Base-by-base conservation (phyloP, 202 grass and related monocot species). In the Saccharum hybrid region DNA sequence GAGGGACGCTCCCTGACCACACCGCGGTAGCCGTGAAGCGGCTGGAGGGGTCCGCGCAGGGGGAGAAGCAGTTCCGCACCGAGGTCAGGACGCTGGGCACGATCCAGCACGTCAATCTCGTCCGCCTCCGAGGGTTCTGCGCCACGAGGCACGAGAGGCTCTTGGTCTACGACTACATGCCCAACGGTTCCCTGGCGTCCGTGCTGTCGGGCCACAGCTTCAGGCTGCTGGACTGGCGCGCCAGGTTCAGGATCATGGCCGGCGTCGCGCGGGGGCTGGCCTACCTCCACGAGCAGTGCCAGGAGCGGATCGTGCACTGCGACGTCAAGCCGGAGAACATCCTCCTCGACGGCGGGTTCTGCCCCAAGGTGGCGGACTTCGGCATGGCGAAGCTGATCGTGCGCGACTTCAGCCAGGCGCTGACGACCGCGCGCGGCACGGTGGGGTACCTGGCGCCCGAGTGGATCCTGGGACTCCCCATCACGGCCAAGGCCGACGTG, bases 311-410 rank as follows among this genome's bases (percentile, higher is more conserved):
- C 67, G 38, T 52, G 49, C 95, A 98, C 84, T 98, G 95, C 75
- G 95, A 98, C 79, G 90, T 98, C 31, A 98, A 98, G 80, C 95
- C 95, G 31, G 95, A 98, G 87, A 98, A 98, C 74, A 98, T 98
- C 81, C 84, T 98, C 12, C 87, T 94, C 56, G 92, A 91, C 83
- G 91, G 18, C 46, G 65, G 23, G 8, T 86, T 86, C 36, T 59
- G 67, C 21, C 71, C 88, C 37, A 86, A 74, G 73, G 68, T 86
- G 40, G 83, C 79, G 11, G 88, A 90, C 49, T 86, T 90, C 51
- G 79, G 88, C 66, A 77, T 86, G 88, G 88, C 83, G 0, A 86
- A 90, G 83, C 88, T 90, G 46, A 82, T 86, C 40, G 79, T 48
- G 63, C 37, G 66, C 31, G 88, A 86, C 39, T 34, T 83, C 65